Evolutionary conservation across 2,329 filamentous ascomycete genomes (phyloP).

Genomic region (Paecilomyces formosus): DNA sequence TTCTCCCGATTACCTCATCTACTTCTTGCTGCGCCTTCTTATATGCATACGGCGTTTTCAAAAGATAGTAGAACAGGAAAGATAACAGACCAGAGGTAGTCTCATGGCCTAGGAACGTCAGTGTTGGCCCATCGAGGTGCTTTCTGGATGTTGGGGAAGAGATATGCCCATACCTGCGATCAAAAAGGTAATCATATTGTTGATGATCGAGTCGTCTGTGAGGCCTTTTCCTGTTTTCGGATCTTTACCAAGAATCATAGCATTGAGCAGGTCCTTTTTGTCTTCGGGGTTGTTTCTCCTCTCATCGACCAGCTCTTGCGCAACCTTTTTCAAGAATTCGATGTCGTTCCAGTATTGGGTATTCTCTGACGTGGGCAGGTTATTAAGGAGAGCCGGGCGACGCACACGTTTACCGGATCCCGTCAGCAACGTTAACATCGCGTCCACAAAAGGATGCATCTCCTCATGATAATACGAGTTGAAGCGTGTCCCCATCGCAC

Average conservation of each 20-base stretch:
- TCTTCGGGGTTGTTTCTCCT: conserved; percentile 49
- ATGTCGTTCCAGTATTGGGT: conserved; percentile 24
- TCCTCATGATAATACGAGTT: conserved; percentile 65
- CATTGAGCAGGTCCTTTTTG: conserved; percentile 60
- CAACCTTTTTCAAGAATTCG: conserved; percentile 44
- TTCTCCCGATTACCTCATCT: conserved; percentile 55
- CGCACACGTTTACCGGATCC: conserved; percentile 48
- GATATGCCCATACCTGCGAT: conserved; percentile 45
- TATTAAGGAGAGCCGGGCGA: conserved; percentile 41
- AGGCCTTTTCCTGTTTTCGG: conserved; percentile 60
- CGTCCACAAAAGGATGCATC: conserved; percentile 61
- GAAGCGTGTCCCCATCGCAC: conserved; percentile 65
- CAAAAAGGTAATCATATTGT: conserved; percentile 67
- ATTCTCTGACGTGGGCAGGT: conserved; percentile 33
- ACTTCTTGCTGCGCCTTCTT: conserved; percentile 60
- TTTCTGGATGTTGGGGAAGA: background rate
- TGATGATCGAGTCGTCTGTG: conserved; percentile 54
- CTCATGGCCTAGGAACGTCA: conserved; percentile 48
- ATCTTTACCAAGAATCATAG: conserved; percentile 63
- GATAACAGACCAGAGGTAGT: conserved; percentile 63
- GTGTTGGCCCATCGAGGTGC: background rate
- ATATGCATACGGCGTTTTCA: conserved; percentile 56
- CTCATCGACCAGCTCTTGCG: conserved; percentile 53
- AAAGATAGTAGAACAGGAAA: conserved; percentile 57
- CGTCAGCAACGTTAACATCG: conserved; percentile 58